These are phyloP conservation scores for Hygrophorus russula DNA, from an alignment of 768 basidiomycete genomes.

Conservation along the genomic window DNA sequence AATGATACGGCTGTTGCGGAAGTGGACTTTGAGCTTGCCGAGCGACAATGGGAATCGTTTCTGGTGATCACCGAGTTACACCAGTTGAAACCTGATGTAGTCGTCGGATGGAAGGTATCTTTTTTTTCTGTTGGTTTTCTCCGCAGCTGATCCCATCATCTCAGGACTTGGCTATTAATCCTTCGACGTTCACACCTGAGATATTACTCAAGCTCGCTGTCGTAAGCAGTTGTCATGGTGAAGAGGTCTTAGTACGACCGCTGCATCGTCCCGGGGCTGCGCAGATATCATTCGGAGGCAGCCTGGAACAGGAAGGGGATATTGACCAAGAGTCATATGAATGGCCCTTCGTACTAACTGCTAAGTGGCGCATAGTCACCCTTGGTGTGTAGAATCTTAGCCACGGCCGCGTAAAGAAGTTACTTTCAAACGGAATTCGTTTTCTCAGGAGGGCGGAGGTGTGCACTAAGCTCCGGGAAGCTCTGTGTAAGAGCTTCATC, in stretches of 20 bases:
- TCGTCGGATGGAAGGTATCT: conserved; percentile 43
- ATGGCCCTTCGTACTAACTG: background rate
- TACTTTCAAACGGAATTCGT: background rate
- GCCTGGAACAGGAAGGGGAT: background rate
- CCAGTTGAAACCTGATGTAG: conserved; percentile 17
- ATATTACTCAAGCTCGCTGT: conserved; percentile 35
- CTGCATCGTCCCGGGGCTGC: conserved; percentile 2
- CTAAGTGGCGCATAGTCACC: conserved; percentile 1
- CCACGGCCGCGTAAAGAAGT: background rate
- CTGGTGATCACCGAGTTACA: conserved; percentile 13
- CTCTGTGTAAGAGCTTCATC: conserved; percentile 61
- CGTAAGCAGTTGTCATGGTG: conserved; percentile 15
- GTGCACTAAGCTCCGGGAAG: conserved; percentile 53
- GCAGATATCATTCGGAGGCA: conserved; percentile 5
- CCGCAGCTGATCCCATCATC: conserved; percentile 1
- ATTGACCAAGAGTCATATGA: conserved; percentile 1
- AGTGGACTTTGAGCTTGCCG: conserved; percentile 5
- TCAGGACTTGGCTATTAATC: conserved; percentile 51
- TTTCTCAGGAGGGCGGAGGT: conserved; percentile 12
- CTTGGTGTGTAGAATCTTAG: background rate
- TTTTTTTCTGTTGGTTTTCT: background rate
- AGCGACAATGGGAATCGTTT: conserved; percentile 20
- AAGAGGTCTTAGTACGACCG: background rate
- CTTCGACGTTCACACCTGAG: conserved; percentile 49
- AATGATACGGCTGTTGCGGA: background rate